A percentile compares a stretch with the other conserved stretches of the same genome.
These are phyloP conservation scores for Exidia glandulosa DNA, from an alignment of 768 basidiomycete genomes.

Conservation along the genomic window DNA sequence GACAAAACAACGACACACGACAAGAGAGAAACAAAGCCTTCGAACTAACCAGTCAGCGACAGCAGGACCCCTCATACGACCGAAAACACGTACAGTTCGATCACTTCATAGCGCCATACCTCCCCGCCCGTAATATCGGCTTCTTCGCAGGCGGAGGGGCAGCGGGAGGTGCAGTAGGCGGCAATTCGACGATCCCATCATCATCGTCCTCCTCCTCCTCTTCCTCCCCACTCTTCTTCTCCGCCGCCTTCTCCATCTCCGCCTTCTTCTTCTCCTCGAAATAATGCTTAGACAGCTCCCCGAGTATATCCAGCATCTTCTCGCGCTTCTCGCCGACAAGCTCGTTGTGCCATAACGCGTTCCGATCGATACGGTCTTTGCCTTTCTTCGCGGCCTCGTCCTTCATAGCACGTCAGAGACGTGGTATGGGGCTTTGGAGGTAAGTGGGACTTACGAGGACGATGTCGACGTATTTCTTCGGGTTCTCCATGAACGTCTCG, in stretches of 20 bases:
- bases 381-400: neutral
- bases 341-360: constrained; percentile 8
- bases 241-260: constrained; percentile 22
- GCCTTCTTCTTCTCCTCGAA: constrained; percentile 35
- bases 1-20: too few relatives aligned
- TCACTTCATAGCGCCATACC: too few relatives aligned
- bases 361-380: constrained; percentile 4
- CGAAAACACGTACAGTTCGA: too few relatives aligned
- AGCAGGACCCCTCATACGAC: too few relatives aligned
- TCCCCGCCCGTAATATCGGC: too few relatives aligned
- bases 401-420: neutral
- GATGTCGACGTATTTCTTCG: constrained; percentile 35
- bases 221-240: constrained; percentile 17
- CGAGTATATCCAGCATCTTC: constrained; percentile 24
- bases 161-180: too few relatives aligned
- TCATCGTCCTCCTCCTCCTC: constrained; percentile 23
- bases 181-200: constrained; percentile 31
- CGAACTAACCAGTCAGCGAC: too few relatives aligned
- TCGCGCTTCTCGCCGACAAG: constrained; percentile 8
- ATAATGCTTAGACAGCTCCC: constrained; percentile 31
- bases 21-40: too few relatives aligned
- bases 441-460: constrained; percentile 28
- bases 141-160: too few relatives aligned
- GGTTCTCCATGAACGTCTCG: constrained; percentile 59
- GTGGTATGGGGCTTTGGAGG: neutral